phyloP scores from a whole-genome alignment of 306 rosid genomes.

The Acacia confusa region DNA sequence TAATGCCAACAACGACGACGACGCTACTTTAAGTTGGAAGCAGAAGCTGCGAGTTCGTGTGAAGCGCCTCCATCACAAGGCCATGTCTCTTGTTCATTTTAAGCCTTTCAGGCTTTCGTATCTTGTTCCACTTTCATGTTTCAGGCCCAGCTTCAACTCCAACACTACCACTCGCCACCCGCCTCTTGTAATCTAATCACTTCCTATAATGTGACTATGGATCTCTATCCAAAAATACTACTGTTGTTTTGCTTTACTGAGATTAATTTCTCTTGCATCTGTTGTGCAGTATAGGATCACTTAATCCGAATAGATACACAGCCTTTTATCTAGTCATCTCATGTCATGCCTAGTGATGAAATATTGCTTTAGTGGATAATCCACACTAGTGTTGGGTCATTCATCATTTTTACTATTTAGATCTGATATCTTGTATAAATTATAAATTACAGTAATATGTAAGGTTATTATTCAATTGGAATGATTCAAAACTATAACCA shows the following conservation, averaged over 20 bases:
- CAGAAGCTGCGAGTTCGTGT: conserved; percentile 43
- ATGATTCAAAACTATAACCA: background rate
- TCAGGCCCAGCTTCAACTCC: background rate
- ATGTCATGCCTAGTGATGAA: background rate
- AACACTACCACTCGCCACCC: background rate
- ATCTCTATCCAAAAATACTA: too few relatives aligned
- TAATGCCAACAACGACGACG: background rate
- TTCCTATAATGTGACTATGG: background rate
- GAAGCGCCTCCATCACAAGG: conserved; percentile 24
- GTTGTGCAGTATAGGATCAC: too few relatives aligned
- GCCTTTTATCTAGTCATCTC: too few relatives aligned
- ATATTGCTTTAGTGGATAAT: background rate
- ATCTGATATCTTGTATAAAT: background rate
- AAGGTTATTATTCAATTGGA: background rate
- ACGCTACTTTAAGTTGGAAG: conserved; percentile 26
- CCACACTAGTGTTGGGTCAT: too few relatives aligned
- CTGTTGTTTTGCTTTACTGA: background rate
- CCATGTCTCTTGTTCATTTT: background rate
- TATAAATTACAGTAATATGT: too few relatives aligned
- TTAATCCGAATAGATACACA: too few relatives aligned
- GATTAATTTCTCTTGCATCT: too few relatives aligned
- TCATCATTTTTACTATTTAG: background rate
- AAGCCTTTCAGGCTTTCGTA: background rate
- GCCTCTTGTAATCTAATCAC: background rate
- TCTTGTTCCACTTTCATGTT: background rate